Percentiles rank a stretch among this genome's conserved stretches.
Conservation (phyloP, 176 grass and related monocot species). For the Musa troglodytarum region DNA sequence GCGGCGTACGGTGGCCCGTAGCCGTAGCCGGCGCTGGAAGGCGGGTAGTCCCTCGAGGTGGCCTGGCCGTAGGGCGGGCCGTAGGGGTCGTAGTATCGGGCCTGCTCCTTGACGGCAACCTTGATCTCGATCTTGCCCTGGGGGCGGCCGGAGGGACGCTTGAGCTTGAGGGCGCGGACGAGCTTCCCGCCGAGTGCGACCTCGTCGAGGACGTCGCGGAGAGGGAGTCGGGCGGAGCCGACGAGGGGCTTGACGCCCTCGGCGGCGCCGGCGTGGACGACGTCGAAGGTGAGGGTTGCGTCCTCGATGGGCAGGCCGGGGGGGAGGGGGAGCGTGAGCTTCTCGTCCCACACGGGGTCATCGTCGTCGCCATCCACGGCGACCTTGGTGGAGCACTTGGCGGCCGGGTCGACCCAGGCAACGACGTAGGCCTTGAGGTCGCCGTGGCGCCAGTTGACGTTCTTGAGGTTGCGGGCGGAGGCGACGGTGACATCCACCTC, state of each 20-base stretch:
- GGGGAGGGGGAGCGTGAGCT: slow-evolving; percentile 38
- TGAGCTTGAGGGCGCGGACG: slow-evolving; percentile 37
- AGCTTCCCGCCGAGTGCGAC: slow-evolving; percentile 35
- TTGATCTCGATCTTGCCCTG: slow-evolving; percentile 58
- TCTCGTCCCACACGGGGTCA: slow-evolving; percentile 60
- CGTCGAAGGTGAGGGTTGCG: slow-evolving; percentile 54
- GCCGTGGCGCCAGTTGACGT: slow-evolving; percentile 75
- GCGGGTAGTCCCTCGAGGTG: slow-evolving; percentile 7
- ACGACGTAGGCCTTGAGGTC: slow-evolving; percentile 54
- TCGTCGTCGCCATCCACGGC: slow-evolving; percentile 43
- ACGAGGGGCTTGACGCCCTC: slow-evolving; percentile 66
- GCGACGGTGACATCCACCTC: slow-evolving; percentile 52
- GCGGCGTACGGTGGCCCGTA: slow-evolving; percentile 17
- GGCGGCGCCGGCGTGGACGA: slow-evolving; percentile 54
- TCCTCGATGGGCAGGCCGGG: slow-evolving; percentile 28
- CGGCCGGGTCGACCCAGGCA: slow-evolving; percentile 38
- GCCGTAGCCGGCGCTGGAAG: slow-evolving; percentile 3
- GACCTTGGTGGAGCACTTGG: slow-evolving; percentile 51
- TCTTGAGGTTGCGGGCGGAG: slow-evolving; percentile 59
- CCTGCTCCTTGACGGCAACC: slow-evolving; percentile 37
- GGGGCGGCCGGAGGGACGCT: slow-evolving; percentile 57
- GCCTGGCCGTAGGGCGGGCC: slow-evolving; percentile 20
- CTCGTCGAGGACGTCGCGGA: slow-evolving; percentile 64
- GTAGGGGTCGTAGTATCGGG: slow-evolving; percentile 31
- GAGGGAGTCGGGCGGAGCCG: slow-evolving; percentile 48